A percentile compares a stretch with the other conserved stretches of the same genome.
Conservation (phyloP, 495 filamentous ascomycete genomes). For the Hypoxylon perforatum region DNA sequence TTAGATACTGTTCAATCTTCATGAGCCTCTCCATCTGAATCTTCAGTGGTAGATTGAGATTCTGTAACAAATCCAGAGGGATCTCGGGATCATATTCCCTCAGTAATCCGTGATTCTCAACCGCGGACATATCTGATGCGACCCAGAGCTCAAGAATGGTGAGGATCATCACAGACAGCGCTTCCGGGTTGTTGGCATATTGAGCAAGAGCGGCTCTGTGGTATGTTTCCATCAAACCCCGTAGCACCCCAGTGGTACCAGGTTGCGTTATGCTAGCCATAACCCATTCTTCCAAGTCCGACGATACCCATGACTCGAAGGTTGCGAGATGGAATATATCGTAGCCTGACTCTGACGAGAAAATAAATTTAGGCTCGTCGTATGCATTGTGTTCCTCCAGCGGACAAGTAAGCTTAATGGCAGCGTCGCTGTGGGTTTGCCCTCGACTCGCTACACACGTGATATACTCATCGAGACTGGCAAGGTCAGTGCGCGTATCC, state of each 20-base stretch:
- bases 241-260: slow-evolving; percentile 20
- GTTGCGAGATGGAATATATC: slow-evolving; percentile 8
- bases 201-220: slow-evolving; percentile 15
- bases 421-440: neutral
- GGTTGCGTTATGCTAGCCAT: neutral
- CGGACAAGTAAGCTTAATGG: neutral
- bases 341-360: neutral
- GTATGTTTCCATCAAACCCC: slow-evolving; percentile 38
- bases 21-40: slow-evolving; percentile 63
- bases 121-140: slow-evolving; percentile 65
- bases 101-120: slow-evolving; percentile 53
- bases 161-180: slow-evolving; percentile 68
- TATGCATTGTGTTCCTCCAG: neutral
- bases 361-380: neutral
- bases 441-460: neutral
- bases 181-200: slow-evolving; percentile 62
- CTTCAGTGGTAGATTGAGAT: slow-evolving; percentile 60
- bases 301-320: slow-evolving; percentile 36
- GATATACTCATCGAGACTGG: slow-evolving; percentile 16
- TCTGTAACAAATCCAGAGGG: slow-evolving; percentile 52
- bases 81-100: slow-evolving; percentile 64
- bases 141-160: slow-evolving; percentile 72
- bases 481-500: slow-evolving; percentile 7
- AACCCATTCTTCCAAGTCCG: slow-evolving; percentile 16
- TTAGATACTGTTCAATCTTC: slow-evolving; percentile 63